A percentile compares a stretch with the other conserved stretches of the same genome.
Evolutionary conservation across 2,329 filamentous ascomycete genomes (phyloP).

Genomic region (Hypoxylon sp.): DNA sequence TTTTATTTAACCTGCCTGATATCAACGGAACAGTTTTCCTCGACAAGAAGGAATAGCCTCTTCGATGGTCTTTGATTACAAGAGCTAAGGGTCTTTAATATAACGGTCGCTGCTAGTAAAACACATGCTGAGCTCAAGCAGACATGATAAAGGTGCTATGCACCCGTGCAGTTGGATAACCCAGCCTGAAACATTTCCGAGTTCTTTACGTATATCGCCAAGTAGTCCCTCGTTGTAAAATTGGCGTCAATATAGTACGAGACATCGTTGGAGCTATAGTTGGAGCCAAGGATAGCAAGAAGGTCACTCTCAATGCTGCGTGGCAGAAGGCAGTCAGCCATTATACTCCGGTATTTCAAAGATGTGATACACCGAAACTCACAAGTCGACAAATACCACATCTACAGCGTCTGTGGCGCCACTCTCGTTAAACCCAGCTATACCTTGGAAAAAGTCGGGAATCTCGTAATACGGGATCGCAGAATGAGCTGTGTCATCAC

Average conservation of each 20-base stretch:
- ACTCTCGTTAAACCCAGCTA: slow-evolving; percentile 63
- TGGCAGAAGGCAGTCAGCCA: slow-evolving; percentile 1
- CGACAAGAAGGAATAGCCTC: neutral
- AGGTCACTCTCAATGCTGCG: slow-evolving; percentile 58
- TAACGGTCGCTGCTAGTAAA: neutral
- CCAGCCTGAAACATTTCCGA: slow-evolving; percentile 56
- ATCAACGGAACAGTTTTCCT: neutral
- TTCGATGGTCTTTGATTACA: neutral
- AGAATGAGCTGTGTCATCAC: slow-evolving; percentile 69
- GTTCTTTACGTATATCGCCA: slow-evolving; percentile 58
- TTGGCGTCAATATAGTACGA: slow-evolving; percentile 59
- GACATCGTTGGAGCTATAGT: slow-evolving; percentile 56
- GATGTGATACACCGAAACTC: slow-evolving; percentile 41
- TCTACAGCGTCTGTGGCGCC: slow-evolving; percentile 65
- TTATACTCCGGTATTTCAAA: neutral
- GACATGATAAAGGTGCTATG: slow-evolving; percentile 11
- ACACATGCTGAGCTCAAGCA: neutral
- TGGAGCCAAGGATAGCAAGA: slow-evolving; percentile 56
- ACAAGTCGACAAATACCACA: slow-evolving; percentile 69
- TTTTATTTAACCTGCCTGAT: no score
- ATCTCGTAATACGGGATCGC: slow-evolving; percentile 63
- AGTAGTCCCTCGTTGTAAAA: slow-evolving; percentile 59
- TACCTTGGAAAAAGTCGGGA: slow-evolving; percentile 66
- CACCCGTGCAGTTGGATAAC: slow-evolving; percentile 55
- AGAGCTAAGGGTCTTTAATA: neutral